Percentiles rank a stretch among this genome's conserved stretches.
Evolutionary conservation across 2,329 filamentous ascomycete species (phyloP).

Genomic region (Talaromyces pinophilus): DNA sequence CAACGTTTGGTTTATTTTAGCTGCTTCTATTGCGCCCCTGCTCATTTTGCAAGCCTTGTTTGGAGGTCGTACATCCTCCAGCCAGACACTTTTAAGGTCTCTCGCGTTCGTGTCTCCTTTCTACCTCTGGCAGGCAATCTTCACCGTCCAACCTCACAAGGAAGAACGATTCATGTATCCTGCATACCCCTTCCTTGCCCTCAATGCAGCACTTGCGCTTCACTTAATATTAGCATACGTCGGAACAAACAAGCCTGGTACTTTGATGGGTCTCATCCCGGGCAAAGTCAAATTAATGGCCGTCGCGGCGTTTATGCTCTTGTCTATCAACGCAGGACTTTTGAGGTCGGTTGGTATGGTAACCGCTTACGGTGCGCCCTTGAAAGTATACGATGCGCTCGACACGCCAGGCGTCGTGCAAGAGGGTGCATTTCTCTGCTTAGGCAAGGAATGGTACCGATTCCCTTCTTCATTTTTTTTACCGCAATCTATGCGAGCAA

Average conservation of each 20-base stretch:
- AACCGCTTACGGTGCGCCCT: constrained; percentile 79
- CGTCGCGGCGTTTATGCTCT: constrained; percentile 62
- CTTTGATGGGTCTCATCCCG: constrained; percentile 70
- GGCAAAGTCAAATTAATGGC: constrained; percentile 69
- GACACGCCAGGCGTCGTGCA: constrained; percentile 55
- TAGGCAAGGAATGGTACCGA: constrained; percentile 97
- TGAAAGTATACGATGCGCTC: constrained; percentile 59
- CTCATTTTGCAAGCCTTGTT: constrained; percentile 71
- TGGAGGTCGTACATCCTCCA: constrained; percentile 59
- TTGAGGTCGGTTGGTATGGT: constrained; percentile 75
- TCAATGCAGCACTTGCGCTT: constrained; percentile 83
- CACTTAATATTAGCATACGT: constrained; percentile 77
- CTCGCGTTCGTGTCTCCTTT: constrained; percentile 80
- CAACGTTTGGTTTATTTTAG: constrained; percentile 88
- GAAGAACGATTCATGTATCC: constrained; percentile 99
- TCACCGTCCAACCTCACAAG: constrained; percentile 91
- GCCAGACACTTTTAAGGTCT: constrained; percentile 71
- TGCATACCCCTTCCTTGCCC: constrained; percentile 81
- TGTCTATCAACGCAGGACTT: constrained; percentile 66
- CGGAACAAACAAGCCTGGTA: constrained; percentile 68
- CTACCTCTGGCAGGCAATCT: constrained; percentile 91
- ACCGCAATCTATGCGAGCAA: constrained; percentile 77
- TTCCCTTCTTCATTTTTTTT: constrained; percentile 93
- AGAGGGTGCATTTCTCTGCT: constrained; percentile 72
- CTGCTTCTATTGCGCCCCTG: constrained; percentile 71